Base-by-base conservation (phyloP, 2,329 filamentous ascomycete genomes). In the Ilyonectria destructans region DNA sequence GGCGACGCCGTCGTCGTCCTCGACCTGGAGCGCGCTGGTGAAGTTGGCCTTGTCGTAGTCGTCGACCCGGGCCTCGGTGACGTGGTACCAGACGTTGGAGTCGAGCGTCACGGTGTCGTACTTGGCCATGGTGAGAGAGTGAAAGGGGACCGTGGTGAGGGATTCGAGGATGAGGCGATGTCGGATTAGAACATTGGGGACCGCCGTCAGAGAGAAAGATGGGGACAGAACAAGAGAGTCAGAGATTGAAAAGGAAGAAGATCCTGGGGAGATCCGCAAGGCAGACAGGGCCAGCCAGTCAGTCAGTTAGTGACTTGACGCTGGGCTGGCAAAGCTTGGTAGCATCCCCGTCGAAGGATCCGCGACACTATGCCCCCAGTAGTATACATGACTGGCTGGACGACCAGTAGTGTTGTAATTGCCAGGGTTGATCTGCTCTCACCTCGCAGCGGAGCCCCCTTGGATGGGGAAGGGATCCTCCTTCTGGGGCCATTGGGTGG, bases 61-160 rank as follows among this genome's bases (percentile, higher is more conserved):
- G 64, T 80, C 79, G n/a, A 81, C 78, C n/a, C 79, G 77, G 13
- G 64, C 71, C 61, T 82, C 80, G 4, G 74, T 77, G n/a, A 82
- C 45, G 48, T 79, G 74, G 65, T 79, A 81, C 80, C 80, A 82
- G 19, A 69, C 76, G 58, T 82, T 81, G 12, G 75, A 52, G 71
- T 82, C 77, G 40, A 82, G 62, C 43, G 74, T 75, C n/a, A 69
- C 76, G 21, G 74, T 68, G 12, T 67, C 69, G 70, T 71, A 67
- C 48, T 69, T 45, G 58, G 52, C 29, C 56, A 65, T 65, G 55
- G 12, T 23, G 26, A 10, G 56, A 17, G 21, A 4, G 31, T 17
- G 43, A 12, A 26, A 26, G 26, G 26, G 26, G 26, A 12, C 7
- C 7, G 40, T 13, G n/a, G 7, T 29, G 49, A 43, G 37, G 15